phyloP scores from a whole-genome alignment of 208 protist species.

The Acanthamoeba lugdunensis region DNA sequence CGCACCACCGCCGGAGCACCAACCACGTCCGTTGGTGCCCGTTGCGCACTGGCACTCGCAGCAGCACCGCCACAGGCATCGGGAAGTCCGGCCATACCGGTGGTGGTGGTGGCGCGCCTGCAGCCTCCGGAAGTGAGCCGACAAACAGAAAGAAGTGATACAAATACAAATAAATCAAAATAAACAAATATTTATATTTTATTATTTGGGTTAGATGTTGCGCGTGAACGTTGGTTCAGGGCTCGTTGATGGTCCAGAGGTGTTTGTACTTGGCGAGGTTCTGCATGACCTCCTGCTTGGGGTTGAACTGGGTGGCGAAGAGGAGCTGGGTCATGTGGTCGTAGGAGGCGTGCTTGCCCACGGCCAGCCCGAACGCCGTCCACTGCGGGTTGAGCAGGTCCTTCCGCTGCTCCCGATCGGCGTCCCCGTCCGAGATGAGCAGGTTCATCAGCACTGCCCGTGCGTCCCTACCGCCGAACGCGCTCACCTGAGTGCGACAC shows the following conservation, averaged over 20 bases:
- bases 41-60: no score
- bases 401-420: not conserved
- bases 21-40: no score
- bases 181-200: not conserved
- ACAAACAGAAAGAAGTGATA: no score
- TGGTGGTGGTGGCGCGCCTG: no score
- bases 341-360: slow-evolving; percentile 43
- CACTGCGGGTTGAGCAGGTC: slow-evolving; percentile 32
- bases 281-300: slow-evolving; percentile 7
- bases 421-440: slow-evolving; percentile 27
- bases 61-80: no score
- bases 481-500: not conserved
- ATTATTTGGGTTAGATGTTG: no score
- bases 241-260: slow-evolving; percentile 45
- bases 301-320: slow-evolving; percentile 25
- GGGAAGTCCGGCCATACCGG: no score
- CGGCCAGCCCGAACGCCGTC: not conserved
- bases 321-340: slow-evolving; percentile 26
- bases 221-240: not conserved
- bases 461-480: slow-evolving; percentile 25
- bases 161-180: no score
- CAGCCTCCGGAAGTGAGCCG: no score
- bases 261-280: not conserved
- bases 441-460: slow-evolving; percentile 27
- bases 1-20: no score